Conservation (phyloP, 2,329 filamentous ascomycete genomes). For the Ophiocordyceps camponoti-saundersi region DNA sequence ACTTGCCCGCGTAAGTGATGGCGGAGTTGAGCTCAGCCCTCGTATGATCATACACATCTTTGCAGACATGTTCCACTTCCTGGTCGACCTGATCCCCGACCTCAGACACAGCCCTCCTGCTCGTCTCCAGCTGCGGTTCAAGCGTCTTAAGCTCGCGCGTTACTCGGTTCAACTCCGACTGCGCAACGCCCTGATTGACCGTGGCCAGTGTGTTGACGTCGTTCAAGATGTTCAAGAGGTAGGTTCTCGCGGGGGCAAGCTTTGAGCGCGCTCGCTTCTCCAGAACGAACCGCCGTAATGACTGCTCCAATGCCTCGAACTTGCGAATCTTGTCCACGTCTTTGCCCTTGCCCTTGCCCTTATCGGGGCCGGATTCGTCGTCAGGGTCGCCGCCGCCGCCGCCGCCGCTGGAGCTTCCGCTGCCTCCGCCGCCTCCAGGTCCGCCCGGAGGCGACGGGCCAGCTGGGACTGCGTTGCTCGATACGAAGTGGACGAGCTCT, state of each 20-base stretch:
- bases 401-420: conserved; percentile 34
- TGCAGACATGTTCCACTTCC: conserved; percentile 70
- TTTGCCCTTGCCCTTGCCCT: conserved; percentile 65
- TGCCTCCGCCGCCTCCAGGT: conserved; percentile 36
- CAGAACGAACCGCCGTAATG: conserved; percentile 78
- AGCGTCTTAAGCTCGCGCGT: conserved; percentile 64
- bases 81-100: conserved; percentile 68
- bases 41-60: conserved; percentile 73
- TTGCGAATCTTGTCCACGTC: conserved; percentile 76
- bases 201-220: conserved; percentile 70
- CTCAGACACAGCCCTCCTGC: conserved; percentile 61
- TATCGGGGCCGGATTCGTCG: conserved; percentile 18
- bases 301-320: conserved; percentile 79
- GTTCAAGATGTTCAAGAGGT: conserved; percentile 80
- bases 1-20: conserved; percentile 60
- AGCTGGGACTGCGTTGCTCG: conserved; percentile 83
- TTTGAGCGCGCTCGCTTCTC: conserved; percentile 94
- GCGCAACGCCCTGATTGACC: conserved; percentile 77
- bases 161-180: conserved; percentile 70
- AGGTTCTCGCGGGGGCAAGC: conserved; percentile 86
- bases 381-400: conserved; percentile 37
- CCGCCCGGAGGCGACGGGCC: conserved; percentile 39
- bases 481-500: conserved; percentile 94
- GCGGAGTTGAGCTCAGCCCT: conserved; percentile 57
- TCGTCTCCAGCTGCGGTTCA: conserved; percentile 71